Evolutionary conservation across 129 eudicot species (phyloP).

Genomic region (Flaveria trinervia): DNA sequence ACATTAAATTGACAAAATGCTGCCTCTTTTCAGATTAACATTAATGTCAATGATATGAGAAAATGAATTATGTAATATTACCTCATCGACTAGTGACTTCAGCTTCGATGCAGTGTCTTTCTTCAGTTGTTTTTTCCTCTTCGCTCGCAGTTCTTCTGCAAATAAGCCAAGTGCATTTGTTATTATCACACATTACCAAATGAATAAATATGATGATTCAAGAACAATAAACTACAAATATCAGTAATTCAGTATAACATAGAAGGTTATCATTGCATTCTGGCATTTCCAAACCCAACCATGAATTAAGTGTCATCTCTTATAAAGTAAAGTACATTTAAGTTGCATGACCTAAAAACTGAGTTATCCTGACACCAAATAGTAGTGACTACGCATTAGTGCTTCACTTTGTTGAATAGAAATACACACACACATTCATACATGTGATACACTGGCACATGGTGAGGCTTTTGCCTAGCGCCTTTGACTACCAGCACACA

Average conservation of each 20-base stretch:
- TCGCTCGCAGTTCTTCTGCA: conserved; percentile 88
- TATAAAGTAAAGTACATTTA: neutral
- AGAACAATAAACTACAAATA: neutral
- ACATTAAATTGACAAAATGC: conserved; percentile 14
- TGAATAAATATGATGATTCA: conserved; percentile 5
- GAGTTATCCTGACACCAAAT: conserved; percentile 12
- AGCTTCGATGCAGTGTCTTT: conserved; percentile 88
- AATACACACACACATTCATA: too few species aligned
- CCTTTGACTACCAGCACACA: too few species aligned
- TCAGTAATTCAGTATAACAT: neutral
- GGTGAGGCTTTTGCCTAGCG: too few species aligned
- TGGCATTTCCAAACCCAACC: conserved; percentile 7
- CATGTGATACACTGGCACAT: too few species aligned
- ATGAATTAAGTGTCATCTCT: neutral
- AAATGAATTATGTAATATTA: conserved; percentile 27
- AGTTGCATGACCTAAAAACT: conserved; percentile 3
- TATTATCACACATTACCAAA: conserved; percentile 11
- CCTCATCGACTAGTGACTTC: conserved; percentile 92
- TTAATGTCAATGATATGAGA: neutral
- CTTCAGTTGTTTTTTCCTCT: conserved; percentile 91
- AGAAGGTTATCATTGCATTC: conserved; percentile 9
- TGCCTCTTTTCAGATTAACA: conserved; percentile 9
- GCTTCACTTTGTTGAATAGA: too few species aligned
- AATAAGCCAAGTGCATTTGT: conserved; percentile 17
- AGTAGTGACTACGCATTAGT: neutral